Conservation (phyloP, 2,329 filamentous ascomycete genomes). For the Microsporum ferrugineum region DNA sequence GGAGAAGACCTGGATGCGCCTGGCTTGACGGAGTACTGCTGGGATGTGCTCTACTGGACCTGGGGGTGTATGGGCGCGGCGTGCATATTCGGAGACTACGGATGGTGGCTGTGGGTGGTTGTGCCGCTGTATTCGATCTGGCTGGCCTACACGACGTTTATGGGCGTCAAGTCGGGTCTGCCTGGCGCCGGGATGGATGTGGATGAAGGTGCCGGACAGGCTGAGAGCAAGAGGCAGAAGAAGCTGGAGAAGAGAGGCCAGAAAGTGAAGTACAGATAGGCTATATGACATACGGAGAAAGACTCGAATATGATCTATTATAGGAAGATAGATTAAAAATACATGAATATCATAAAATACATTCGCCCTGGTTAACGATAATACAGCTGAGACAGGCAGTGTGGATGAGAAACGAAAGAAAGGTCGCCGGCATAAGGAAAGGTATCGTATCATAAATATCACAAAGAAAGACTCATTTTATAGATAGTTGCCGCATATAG, state of each 20-base stretch:
- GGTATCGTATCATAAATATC: background rate
- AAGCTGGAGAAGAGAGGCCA: constrained; percentile 44
- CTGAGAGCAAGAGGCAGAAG: constrained; percentile 41
- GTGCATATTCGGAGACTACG: constrained; percentile 69
- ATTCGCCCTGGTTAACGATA: background rate
- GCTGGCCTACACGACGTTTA: constrained; percentile 36
- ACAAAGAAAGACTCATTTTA: background rate
- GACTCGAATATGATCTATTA: too few species aligned
- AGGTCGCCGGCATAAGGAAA: background rate
- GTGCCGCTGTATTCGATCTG: constrained; percentile 40
- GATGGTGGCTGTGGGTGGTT: constrained; percentile 52
- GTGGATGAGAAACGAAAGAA: background rate
- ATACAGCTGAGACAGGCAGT: background rate
- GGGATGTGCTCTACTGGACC: constrained; percentile 91
- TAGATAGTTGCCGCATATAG: background rate
- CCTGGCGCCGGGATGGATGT: constrained; percentile 23
- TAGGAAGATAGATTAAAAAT: background rate
- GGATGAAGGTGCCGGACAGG: constrained; percentile 19
- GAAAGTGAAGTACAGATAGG: constrained; percentile 31
- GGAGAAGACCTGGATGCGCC: constrained; percentile 82
- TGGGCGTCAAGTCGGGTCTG: constrained; percentile 32
- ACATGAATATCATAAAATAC: background rate
- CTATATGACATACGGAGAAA: too few species aligned
- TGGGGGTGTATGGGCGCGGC: constrained; percentile 67
- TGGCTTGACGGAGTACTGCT: constrained; percentile 95